Evolutionary conservation across 441 rosid species (phyloP).

Genomic region (Codiaeum variegatum): DNA sequence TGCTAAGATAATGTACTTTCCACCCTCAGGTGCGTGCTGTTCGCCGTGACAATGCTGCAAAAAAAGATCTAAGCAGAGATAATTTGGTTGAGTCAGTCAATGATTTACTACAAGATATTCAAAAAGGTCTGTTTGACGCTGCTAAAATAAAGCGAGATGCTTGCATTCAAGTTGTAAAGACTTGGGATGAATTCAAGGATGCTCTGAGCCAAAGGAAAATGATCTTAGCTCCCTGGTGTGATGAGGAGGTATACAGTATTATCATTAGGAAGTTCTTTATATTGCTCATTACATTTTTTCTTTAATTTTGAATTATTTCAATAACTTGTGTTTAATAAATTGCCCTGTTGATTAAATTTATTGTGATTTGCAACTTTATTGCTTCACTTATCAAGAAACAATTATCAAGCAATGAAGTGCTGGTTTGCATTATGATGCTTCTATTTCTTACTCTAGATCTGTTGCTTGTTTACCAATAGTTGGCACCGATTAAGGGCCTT

Average conservation of each 20-base stretch:
- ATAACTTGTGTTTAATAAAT: too few species aligned
- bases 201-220: slow-evolving; percentile 81
- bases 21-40: slow-evolving; percentile 70
- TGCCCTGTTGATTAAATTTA: too few species aligned
- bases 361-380: too few species aligned
- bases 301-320: too few species aligned
- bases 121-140: slow-evolving; percentile 57
- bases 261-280: neutral
- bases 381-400: neutral
- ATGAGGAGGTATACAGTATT: slow-evolving; percentile 64
- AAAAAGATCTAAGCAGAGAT: slow-evolving; percentile 61
- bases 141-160: slow-evolving; percentile 79
- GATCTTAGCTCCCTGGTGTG: slow-evolving; percentile 98
- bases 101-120: slow-evolving; percentile 57
- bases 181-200: slow-evolving; percentile 81
- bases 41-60: slow-evolving; percentile 81
- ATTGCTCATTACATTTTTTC: neutral
- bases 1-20: slow-evolving; percentile 11
- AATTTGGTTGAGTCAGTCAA: slow-evolving; percentile 60
- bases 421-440: neutral
- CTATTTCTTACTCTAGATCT: neutral
- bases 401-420: neutral
- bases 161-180: slow-evolving; percentile 60
- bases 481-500: too few species aligned
- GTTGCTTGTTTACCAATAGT: neutral